Conservation (phyloP, 345 rosid genomes). For the Psidium friedrichsthalianum region DNA sequence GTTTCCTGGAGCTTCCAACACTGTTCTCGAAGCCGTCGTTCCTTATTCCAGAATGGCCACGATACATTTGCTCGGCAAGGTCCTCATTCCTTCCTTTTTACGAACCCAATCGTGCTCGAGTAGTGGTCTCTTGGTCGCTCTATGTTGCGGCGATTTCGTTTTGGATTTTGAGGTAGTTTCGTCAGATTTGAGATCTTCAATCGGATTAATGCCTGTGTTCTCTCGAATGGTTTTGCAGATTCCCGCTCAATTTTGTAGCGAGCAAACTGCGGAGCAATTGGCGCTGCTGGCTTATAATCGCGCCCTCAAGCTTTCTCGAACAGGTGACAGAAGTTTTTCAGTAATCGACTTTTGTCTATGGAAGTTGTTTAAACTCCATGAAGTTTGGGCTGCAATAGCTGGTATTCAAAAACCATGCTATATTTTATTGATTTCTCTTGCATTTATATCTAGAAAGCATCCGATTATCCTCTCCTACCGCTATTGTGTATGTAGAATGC, state of each 20-base stretch:
- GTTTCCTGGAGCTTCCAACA: conserved; percentile 86
- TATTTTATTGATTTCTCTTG: not conserved
- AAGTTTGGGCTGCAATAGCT: not conserved
- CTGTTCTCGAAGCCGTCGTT: conserved; percentile 75
- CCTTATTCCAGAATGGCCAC: conserved; percentile 65
- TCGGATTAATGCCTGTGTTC: not conserved
- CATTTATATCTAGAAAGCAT: not conserved
- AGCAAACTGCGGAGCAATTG: conserved; percentile 53
- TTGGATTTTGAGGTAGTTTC: not conserved
- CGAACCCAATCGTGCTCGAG: not conserved
- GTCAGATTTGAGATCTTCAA: not conserved
- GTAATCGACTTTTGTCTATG: not conserved
- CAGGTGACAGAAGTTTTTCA: conserved; percentile 25
- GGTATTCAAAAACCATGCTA: fast-evolving
- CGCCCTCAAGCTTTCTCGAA: conserved; percentile 66
- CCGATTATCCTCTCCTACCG: not conserved
- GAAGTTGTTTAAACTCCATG: not conserved
- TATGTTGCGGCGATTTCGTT: not conserved
- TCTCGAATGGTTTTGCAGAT: conserved; percentile 18
- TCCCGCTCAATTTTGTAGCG: conserved; percentile 51
- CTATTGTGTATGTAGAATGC: not conserved
- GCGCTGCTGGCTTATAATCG: conserved; percentile 83
- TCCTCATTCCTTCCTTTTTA: not conserved
- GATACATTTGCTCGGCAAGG: conserved; percentile 70
- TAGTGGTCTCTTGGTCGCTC: not conserved